Conservation (phyloP, 2,329 filamentous ascomycete species). For the Aspergillus cejpii region DNA sequence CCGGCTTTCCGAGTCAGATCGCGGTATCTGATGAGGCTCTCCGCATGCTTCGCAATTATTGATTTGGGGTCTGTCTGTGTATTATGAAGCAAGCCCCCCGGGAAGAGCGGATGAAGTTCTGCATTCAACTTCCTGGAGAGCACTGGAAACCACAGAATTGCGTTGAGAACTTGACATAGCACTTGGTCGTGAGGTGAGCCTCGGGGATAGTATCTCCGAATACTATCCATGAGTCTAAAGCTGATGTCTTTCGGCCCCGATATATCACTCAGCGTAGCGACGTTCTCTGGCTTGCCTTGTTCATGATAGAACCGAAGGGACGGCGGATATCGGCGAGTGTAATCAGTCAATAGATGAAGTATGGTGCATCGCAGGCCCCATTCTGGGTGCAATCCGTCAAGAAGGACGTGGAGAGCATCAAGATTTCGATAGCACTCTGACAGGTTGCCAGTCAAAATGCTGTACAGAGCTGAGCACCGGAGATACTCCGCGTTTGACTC, state of each 20-base stretch:
- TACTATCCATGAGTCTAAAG: constrained; percentile 9
- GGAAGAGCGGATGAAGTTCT: constrained; percentile 12
- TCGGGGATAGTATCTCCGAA: constrained; percentile 5
- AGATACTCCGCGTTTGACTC: constrained; percentile 15
- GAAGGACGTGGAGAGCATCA: constrained; percentile 5
- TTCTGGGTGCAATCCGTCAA: constrained; percentile 14
- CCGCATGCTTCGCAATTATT: background rate
- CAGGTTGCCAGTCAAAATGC: constrained; percentile 14
- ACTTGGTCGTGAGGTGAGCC: constrained; percentile 8
- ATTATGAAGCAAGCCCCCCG: background rate
- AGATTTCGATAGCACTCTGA: constrained; percentile 15
- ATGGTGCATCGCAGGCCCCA: constrained; percentile 22
- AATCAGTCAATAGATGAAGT: constrained; percentile 16
- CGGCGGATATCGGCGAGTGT: constrained; percentile 19
- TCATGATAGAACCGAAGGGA: constrained; percentile 20
- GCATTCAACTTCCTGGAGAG: constrained; percentile 3
- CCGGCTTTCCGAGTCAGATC: constrained; percentile 6
- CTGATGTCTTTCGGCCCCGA: constrained; percentile 10
- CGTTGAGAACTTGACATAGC: constrained; percentile 6
- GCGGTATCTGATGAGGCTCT: constrained; percentile 6
- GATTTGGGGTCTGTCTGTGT: background rate
- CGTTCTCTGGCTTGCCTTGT: constrained; percentile 11
- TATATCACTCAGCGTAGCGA: constrained; percentile 12
- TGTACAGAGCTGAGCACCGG: constrained; percentile 13
- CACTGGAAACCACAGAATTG: constrained; percentile 1